Conservation (phyloP, 2,329 filamentous ascomycete species). For the Colletotrichum phormii region DNA sequence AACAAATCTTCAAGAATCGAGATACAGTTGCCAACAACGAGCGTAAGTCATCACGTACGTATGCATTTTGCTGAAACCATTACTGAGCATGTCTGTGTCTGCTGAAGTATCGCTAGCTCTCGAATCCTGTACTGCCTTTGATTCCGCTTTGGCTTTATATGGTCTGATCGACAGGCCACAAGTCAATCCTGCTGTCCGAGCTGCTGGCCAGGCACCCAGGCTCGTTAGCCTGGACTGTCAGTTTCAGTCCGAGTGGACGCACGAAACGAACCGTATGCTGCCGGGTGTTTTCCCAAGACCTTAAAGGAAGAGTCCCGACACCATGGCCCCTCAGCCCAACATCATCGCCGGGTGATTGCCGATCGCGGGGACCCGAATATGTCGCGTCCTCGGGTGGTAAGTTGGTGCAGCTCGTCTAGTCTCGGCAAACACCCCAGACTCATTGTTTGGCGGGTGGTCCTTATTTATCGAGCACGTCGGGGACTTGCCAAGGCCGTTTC, state of each 20-base stretch:
- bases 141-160: neutral
- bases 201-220: neutral
- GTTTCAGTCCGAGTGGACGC: neutral
- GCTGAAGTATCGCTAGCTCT: neutral
- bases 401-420: neutral
- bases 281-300: neutral
- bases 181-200: neutral
- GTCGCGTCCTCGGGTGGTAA: neutral
- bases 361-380: constrained; percentile 9
- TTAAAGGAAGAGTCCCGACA: neutral
- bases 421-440: neutral
- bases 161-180: neutral
- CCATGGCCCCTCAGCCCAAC: neutral
- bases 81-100: constrained; percentile 6
- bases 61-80: constrained; percentile 13
- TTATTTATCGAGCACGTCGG: neutral
- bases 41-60: neutral
- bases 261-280: neutral
- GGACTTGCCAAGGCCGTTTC: neutral
- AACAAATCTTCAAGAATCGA: neutral
- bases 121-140: neutral
- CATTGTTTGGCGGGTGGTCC: neutral
- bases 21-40: neutral
- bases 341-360: neutral
- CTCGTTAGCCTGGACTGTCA: neutral